Percentiles rank a stretch among this genome's conserved stretches.
These are phyloP conservation scores for Manihot esculenta DNA, from an alignment of 441 rosid species.

Conservation along the genomic window DNA sequence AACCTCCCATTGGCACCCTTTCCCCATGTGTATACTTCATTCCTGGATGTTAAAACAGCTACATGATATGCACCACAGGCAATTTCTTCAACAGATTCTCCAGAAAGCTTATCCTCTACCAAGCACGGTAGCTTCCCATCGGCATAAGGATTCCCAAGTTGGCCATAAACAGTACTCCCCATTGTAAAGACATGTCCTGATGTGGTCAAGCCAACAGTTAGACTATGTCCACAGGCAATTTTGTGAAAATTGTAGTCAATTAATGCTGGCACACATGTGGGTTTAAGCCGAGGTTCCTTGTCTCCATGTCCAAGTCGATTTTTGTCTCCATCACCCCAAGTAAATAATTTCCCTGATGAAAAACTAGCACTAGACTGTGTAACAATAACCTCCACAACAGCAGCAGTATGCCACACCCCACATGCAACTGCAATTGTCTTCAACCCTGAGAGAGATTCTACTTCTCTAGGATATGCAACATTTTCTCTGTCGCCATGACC, in stretches of 20 bases:
- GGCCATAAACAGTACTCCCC: slow-evolving; percentile 97
- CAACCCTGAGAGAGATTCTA: slow-evolving; percentile 80
- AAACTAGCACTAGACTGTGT: slow-evolving; percentile 75
- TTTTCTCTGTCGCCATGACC: slow-evolving; percentile 86
- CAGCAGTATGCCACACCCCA: slow-evolving; percentile 99
- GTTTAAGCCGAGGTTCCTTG: slow-evolving; percentile 83
- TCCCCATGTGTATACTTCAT: slow-evolving; percentile 96
- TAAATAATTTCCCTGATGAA: slow-evolving; percentile 83
- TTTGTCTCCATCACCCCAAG: slow-evolving; percentile 99
- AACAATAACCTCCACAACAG: slow-evolving; percentile 88
- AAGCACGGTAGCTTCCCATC: slow-evolving; percentile 79
- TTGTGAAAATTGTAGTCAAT: slow-evolving; percentile 86
- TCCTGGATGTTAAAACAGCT: slow-evolving; percentile 72
- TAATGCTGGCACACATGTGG: slow-evolving; percentile 85
- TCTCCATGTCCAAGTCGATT: slow-evolving; percentile 98
- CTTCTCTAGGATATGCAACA: slow-evolving; percentile 75
- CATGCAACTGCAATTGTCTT: slow-evolving; percentile 88
- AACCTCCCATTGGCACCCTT: slow-evolving; percentile 97
- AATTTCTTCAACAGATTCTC: slow-evolving; percentile 81
- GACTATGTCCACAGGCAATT: slow-evolving; percentile 92
- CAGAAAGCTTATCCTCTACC: slow-evolving; percentile 75
- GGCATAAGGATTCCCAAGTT: slow-evolving; percentile 75
- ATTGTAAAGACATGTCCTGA: slow-evolving; percentile 80
- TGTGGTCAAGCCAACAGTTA: slow-evolving; percentile 86
- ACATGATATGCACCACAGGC: slow-evolving; percentile 93